A percentile compares a stretch with the other conserved stretches of the same genome.
Conservation (phyloP, 805 yeast species). For the Candida multigemmis region DNA sequence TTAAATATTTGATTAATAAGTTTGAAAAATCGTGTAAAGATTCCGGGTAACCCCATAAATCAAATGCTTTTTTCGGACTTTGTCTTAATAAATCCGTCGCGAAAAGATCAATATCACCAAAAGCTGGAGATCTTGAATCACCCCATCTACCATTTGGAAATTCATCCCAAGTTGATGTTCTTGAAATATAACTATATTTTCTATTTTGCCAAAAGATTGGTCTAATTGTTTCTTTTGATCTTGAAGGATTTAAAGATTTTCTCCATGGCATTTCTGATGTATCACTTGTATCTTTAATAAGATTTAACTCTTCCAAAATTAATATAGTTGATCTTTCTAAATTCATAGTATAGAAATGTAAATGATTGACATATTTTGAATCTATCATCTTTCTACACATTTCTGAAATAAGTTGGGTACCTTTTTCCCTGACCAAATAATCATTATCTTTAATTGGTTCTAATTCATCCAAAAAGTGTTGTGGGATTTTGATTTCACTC, state of each 20-base stretch:
- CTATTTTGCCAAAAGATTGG: slow-evolving; percentile 97
- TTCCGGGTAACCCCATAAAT: slow-evolving; percentile 83
- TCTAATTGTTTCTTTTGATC: slow-evolving; percentile 75
- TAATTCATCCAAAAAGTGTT: slow-evolving; percentile 55
- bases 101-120: slow-evolving; percentile 78
- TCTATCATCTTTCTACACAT: slow-evolving; percentile 71
- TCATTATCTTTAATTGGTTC: slow-evolving; percentile 89
- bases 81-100: slow-evolving; percentile 78
- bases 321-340: slow-evolving; percentile 84
- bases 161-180: slow-evolving; percentile 95
- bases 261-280: slow-evolving; percentile 71
- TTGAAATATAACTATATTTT: slow-evolving; percentile 77
- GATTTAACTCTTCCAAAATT: slow-evolving; percentile 68
- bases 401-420: slow-evolving; percentile 71
- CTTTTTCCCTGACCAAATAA: slow-evolving; percentile 74
- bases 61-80: slow-evolving; percentile 68
- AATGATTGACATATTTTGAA: slow-evolving; percentile 69
- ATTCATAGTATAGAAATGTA: slow-evolving; percentile 97
- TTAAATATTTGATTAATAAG: slow-evolving; percentile 60
- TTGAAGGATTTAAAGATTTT: slow-evolving; percentile 71
- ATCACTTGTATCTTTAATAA: slow-evolving; percentile 40
- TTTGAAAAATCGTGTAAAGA: slow-evolving; percentile 48
- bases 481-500: slow-evolving; percentile 82
- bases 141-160: slow-evolving; percentile 99
- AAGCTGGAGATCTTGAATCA: slow-evolving; percentile 95